phyloP scores from a whole-genome alignment of 148 eudicot genomes.

The Rhododendron ferrugineum region DNA sequence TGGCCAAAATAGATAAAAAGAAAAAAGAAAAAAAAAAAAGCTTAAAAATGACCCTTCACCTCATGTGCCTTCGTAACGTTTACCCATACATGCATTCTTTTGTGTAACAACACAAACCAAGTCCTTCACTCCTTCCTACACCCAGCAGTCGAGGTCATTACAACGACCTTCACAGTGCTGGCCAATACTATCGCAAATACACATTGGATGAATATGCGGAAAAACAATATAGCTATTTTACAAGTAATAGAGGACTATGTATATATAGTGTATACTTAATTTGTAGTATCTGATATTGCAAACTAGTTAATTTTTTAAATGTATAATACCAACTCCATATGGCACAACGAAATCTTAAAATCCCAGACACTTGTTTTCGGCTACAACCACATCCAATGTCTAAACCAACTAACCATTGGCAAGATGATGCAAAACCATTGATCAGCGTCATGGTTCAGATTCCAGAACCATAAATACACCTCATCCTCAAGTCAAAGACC shows the following conservation, averaged over 20 bases:
- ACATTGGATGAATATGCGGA: not conserved
- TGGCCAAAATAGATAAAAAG: not conserved
- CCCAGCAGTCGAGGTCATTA: not conserved
- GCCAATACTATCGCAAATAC: not conserved
- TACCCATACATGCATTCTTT: not conserved
- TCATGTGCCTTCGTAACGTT: not conserved
- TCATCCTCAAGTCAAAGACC: not conserved
- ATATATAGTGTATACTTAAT: not conserved
- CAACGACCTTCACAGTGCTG: not conserved
- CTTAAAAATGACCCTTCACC: not conserved
- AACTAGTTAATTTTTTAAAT: not conserved
- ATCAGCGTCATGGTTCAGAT: not conserved
- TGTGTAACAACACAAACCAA: not conserved
- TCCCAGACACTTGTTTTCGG: not conserved
- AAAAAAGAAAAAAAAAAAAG: too few species aligned
- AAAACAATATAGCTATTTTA: not conserved
- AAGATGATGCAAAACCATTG: not conserved
- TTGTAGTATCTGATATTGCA: not conserved
- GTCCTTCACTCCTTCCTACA: not conserved
- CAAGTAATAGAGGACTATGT: not conserved
- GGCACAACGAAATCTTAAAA: not conserved
- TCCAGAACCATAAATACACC: not conserved
- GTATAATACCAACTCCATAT: not conserved
- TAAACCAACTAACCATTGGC: not conserved
- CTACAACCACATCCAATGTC: not conserved